phyloP scores from a whole-genome alignment of 352 stramenopile genomes.

The Hyaloperonospora brassicae region DNA sequence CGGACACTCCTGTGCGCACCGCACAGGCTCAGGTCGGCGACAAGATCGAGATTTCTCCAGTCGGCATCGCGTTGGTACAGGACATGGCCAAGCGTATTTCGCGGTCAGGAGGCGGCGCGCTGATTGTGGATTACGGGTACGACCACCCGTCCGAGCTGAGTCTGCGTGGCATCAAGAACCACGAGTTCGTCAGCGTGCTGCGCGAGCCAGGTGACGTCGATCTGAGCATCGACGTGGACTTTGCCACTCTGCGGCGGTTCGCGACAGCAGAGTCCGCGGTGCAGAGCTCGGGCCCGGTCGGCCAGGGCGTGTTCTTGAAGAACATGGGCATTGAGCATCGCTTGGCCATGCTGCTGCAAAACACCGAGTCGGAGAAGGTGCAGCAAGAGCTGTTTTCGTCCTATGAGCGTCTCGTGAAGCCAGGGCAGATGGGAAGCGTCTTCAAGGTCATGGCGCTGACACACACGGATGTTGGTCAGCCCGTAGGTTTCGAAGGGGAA shows the following conservation, averaged over 20 bases:
- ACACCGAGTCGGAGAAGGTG: constrained; percentile 59
- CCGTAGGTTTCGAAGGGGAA: constrained; percentile 52
- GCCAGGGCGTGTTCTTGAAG: constrained; percentile 90
- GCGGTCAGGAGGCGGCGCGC: constrained; percentile 71
- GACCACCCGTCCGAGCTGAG: constrained; percentile 85
- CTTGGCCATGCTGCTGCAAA: constrained; percentile 85
- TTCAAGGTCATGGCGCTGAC: constrained; percentile 92
- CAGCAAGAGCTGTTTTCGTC: constrained; percentile 87
- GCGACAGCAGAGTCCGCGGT: constrained; percentile 49
- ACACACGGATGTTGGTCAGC: constrained; percentile 42
- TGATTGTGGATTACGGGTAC: constrained; percentile 95
- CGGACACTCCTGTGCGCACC: constrained; percentile 39
- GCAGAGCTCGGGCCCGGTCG: constrained; percentile 80
- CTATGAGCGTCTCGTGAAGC: constrained; percentile 87
- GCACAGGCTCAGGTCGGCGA: constrained; percentile 63
- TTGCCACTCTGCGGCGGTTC: constrained; percentile 66
- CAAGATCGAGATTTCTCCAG: constrained; percentile 91
- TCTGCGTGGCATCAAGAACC: constrained; percentile 90
- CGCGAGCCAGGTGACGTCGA: constrained; percentile 90
- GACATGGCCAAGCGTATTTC: constrained; percentile 87
- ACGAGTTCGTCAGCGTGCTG: constrained; percentile 91
- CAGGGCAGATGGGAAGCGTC: constrained; percentile 90
- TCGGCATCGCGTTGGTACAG: constrained; percentile 87
- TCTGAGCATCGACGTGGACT: constrained; percentile 86
- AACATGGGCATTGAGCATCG: constrained; percentile 93